A percentile compares a stretch with the other conserved stretches of the same genome.
phyloP scores from a whole-genome alignment of 1,139 yeast species.

The Saccharomyces hybrid region DNA sequence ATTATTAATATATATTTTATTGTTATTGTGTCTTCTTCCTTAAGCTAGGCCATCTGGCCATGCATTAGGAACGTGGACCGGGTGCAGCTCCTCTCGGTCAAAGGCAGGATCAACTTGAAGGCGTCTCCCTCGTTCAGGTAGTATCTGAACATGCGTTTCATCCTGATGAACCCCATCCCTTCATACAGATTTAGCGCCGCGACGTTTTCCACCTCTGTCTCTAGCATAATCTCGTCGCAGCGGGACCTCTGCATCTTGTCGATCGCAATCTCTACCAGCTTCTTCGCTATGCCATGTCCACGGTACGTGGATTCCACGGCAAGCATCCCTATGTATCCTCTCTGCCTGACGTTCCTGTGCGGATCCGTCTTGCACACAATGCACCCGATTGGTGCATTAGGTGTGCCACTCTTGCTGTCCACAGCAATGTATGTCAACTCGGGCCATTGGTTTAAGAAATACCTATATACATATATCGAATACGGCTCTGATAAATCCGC shows the following conservation, averaged over 20 bases:
- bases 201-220: slow-evolving; percentile 77
- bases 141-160: slow-evolving; percentile 76
- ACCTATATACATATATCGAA: slow-evolving; percentile 62
- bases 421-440: slow-evolving; percentile 48
- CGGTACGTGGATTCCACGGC: slow-evolving; percentile 70
- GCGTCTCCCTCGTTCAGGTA: slow-evolving; percentile 93
- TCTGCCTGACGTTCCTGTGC: slow-evolving; percentile 59
- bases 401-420: slow-evolving; percentile 23
- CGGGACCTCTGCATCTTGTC: slow-evolving; percentile 53
- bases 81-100: slow-evolving; percentile 44
- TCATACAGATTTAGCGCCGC: slow-evolving; percentile 79
- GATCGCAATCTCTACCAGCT: slow-evolving; percentile 56
- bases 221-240: slow-evolving; percentile 85
- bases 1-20: background rate
- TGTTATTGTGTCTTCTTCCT: background rate
- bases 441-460: slow-evolving; percentile 66
- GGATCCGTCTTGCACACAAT: slow-evolving; percentile 78
- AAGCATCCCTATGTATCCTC: slow-evolving; percentile 96
- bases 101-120: slow-evolving; percentile 63
- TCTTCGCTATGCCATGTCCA: slow-evolving; percentile 75
- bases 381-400: slow-evolving; percentile 55
- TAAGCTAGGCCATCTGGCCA: background rate
- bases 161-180: slow-evolving; percentile 75
- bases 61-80: slow-evolving; percentile 37
- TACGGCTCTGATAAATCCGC: slow-evolving; percentile 66